Base-by-base conservation (phyloP, 2,329 filamentous ascomycete species). In the Beauveria bassiana region DNA sequence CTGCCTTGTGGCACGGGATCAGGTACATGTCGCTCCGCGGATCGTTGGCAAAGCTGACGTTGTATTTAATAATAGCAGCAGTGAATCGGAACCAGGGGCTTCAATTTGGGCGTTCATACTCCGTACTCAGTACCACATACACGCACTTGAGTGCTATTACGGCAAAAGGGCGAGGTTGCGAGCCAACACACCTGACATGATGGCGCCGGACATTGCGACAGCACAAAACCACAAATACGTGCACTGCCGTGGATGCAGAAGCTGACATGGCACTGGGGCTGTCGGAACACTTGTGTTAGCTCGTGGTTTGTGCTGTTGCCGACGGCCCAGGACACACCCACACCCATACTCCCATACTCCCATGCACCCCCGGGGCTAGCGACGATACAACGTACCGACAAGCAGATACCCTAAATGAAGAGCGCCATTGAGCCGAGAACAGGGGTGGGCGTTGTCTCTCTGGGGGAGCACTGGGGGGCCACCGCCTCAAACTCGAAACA, bases 401-500 rank as follows among this genome's bases (percentile, higher is more conserved):
- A 46, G n/a, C 49, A 60, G 57, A 53, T 52, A 28, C 49, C 20
- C 50, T 34, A 22, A 51, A 34, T 52, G 34, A 59, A 59, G 16
- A 31, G 47, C 6, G 47, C 46, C 56, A 53, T 40, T 26, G 58
- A 51, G 50, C 49, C 58, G 40, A 54, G 58, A 20, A 38, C 49
- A 54, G 49, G 50, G 58, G 58, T 56, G 38, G 18, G 43, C 31
- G 20, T 22, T 22, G 40, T 59, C 22, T 43, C 16, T 50, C 43
- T n/a, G n/a, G 34, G 58, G 58, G 50, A 54, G 28, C 31, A n/a
- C 28, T 58, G 45, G 46, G 57, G 34, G 47, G 34, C 49, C 57
- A 60, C 47, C 47, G 57, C 49, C 28, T 60, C 58, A 60, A 40
- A 60, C 58, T 60, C 50, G 58, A 53, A 60, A 60, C 58, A 60